These are phyloP conservation scores for Pestalotiopsis sp. DNA, from an alignment of 2,329 filamentous ascomycete species.

Conservation along the genomic window DNA sequence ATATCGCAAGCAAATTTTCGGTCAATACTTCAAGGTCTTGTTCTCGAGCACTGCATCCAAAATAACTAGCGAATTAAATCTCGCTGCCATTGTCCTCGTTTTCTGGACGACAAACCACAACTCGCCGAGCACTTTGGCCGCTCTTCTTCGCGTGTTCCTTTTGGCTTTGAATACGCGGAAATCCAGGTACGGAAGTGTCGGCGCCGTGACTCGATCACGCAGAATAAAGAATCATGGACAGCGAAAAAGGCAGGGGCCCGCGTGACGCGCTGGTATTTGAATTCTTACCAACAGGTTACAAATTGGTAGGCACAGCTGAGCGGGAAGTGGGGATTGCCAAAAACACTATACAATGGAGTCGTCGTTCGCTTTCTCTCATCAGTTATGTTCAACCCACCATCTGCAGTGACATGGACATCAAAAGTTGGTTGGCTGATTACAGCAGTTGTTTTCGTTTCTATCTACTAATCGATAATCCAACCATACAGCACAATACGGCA, in stretches of 20 bases:
- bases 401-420: neutral
- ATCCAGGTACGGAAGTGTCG: neutral
- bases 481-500: neutral
- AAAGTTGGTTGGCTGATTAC: neutral
- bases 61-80: too few species aligned
- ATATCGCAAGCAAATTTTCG: neutral
- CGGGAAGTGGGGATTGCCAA: neutral
- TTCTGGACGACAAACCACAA: neutral
- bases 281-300: neutral
- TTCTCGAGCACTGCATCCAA: too few species aligned
- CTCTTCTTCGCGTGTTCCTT: neutral
- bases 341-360: neutral
- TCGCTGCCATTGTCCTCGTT: too few species aligned
- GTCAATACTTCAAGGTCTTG: neutral
- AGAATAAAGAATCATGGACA: neutral
- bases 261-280: neutral
- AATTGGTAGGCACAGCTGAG: neutral
- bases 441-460: neutral
- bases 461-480: neutral
- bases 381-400: neutral
- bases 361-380: too few species aligned
- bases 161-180: neutral
- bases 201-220: neutral
- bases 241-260: neutral
- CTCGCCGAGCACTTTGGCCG: neutral